phyloP scores from a whole-genome alignment of 257 asterid genomes.

The Forsythia suspensa region DNA sequence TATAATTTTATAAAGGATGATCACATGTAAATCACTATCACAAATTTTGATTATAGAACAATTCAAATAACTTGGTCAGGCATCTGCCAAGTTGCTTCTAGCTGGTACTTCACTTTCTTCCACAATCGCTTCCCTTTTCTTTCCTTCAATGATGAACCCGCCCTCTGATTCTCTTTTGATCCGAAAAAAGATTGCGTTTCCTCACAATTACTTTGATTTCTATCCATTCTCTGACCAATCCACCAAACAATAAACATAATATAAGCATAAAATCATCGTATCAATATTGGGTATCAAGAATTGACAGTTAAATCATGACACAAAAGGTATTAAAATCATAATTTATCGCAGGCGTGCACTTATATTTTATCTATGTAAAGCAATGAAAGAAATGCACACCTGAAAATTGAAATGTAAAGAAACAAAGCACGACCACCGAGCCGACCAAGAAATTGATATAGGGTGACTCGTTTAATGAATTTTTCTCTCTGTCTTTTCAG shows the following conservation, averaged over 20 bases:
- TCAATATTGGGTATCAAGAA: background rate
- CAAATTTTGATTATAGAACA: too few relatives aligned
- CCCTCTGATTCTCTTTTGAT: conserved; percentile 35
- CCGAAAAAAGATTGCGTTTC: conserved; percentile 23
- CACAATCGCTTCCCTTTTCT: conserved; percentile 76
- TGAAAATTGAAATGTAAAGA: conserved; percentile 12
- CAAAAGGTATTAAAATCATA: background rate
- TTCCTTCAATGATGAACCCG: conserved; percentile 26
- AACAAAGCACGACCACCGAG: conserved; percentile 19
- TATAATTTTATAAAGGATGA: too few relatives aligned
- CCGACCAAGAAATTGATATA: background rate
- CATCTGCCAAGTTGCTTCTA: background rate
- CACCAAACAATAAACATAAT: conserved; percentile 23
- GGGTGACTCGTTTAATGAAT: conserved; percentile 7
- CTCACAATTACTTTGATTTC: conserved; percentile 30
- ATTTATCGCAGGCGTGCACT: background rate
- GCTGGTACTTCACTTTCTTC: conserved; percentile 91
- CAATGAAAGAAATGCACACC: conserved; percentile 20
- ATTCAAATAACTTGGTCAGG: too few relatives aligned
- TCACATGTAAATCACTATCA: too few relatives aligned
- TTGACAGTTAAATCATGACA: background rate
- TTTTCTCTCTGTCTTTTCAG: conserved; percentile 19
- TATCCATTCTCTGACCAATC: conserved; percentile 52
- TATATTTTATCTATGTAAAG: background rate
- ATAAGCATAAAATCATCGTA: conserved; percentile 6